Percentiles rank a stretch among this genome's conserved stretches.
Evolutionary conservation across 148 eudicot genomes (phyloP).

Genomic region (Talinum fruticosum): DNA sequence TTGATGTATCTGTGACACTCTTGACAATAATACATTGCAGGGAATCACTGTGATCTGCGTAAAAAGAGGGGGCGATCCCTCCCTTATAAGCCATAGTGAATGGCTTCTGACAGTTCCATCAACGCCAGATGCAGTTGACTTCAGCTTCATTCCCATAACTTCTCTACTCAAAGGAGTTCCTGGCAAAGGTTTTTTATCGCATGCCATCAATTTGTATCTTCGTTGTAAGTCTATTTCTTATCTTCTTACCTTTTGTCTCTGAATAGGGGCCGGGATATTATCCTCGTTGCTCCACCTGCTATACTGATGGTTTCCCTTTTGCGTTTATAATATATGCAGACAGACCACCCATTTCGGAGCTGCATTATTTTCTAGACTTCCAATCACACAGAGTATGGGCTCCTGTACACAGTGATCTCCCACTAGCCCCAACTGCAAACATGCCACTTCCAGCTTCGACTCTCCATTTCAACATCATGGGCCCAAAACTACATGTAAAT

Average conservation of each 20-base stretch:
- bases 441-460: constrained; percentile 42
- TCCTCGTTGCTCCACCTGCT: not conserved
- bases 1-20: not conserved
- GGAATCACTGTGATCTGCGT: constrained; percentile 75
- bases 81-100: constrained; percentile 47
- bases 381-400: constrained; percentile 81
- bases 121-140: constrained; percentile 63
- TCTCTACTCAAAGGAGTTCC: constrained; percentile 71
- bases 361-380: constrained; percentile 74
- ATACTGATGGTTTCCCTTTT: not conserved
- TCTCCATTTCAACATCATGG: constrained; percentile 62
- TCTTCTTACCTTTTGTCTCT: not conserved
- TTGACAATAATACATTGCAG: constrained; percentile 24
- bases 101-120: constrained; percentile 77
- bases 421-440: constrained; percentile 55
- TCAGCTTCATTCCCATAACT: constrained; percentile 79
- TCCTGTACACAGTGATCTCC: constrained; percentile 74
- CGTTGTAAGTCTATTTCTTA: constrained; percentile 46
- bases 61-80: constrained; percentile 72
- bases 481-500: constrained; percentile 71
- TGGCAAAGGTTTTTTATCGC: constrained; percentile 78
- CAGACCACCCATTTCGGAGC: constrained; percentile 69
- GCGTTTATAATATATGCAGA: constrained; percentile 42
- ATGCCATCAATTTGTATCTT: constrained; percentile 86
- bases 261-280: not conserved